Conservation (phyloP, 139 green algal species). For the Picochlorum sp. region DNA sequence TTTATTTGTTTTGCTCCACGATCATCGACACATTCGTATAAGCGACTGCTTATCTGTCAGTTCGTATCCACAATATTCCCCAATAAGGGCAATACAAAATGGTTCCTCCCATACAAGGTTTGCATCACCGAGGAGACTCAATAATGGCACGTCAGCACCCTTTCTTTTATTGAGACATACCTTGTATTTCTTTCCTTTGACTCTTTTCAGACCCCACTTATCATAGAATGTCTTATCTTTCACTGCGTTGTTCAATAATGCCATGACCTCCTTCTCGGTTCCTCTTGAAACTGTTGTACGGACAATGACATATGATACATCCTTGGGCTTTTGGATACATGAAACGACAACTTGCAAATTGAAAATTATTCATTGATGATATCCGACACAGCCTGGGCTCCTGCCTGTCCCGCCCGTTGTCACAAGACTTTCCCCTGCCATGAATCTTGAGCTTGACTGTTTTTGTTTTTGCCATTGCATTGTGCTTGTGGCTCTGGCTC, state of each 20-base stretch:
- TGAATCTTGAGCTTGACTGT: conserved; percentile 3
- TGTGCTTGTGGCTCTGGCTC: too few relatives aligned
- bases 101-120: too few relatives aligned
- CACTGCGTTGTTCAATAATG: not conserved
- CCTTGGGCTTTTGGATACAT: conserved; percentile 5
- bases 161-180: not conserved
- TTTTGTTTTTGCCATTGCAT: not conserved
- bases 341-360: not conserved
- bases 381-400: not conserved
- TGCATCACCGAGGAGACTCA: too few relatives aligned
- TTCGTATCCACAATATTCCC: too few relatives aligned
- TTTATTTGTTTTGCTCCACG: too few relatives aligned
- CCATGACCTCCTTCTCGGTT: not conserved
- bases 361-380: too few relatives aligned
- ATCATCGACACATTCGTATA: too few relatives aligned
- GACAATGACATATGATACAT: not conserved
- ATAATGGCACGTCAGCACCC: not conserved
- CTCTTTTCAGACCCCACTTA: not conserved
- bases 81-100: too few relatives aligned
- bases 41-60: too few relatives aligned
- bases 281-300: not conserved
- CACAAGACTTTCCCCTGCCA: not conserved
- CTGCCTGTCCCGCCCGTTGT: not conserved
- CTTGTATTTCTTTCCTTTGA: not conserved
- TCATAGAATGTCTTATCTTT: conserved; percentile 4